phyloP scores from a whole-genome alignment of 768 basidiomycete species.

The Tremella mesenterica region DNA sequence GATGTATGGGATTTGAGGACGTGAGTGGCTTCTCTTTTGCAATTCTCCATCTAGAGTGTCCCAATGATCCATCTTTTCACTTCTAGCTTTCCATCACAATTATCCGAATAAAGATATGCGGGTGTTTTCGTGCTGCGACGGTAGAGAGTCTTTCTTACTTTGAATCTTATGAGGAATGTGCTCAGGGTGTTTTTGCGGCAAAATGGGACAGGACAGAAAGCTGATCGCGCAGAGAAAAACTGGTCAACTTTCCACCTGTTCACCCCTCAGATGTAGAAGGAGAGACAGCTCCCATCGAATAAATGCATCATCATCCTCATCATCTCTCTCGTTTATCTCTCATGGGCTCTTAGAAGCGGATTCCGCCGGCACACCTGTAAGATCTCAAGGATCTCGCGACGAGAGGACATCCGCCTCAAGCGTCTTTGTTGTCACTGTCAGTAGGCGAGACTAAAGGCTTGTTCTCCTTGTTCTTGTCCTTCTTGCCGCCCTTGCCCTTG shows the following conservation, averaged over 20 bases:
- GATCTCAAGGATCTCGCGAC: too few relatives aligned
- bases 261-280: constrained; percentile 12
- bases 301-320: background rate
- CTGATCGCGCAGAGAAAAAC: constrained; percentile 45
- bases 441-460: too few relatives aligned
- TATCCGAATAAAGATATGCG: background rate
- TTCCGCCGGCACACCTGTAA: too few relatives aligned
- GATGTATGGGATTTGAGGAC: constrained; percentile 84
- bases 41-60: background rate
- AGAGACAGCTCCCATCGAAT: constrained; percentile 9
- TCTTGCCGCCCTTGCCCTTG: too few relatives aligned
- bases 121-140: too few relatives aligned
- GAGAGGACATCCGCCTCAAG: too few relatives aligned
- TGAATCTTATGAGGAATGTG: too few relatives aligned
- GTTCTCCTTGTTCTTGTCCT: too few relatives aligned
- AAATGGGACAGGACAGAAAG: background rate
- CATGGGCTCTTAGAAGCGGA: background rate
- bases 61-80: background rate
- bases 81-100: background rate
- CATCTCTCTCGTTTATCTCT: background rate
- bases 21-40: constrained; percentile 50
- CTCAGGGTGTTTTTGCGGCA: too few relatives aligned
- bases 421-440: too few relatives aligned
- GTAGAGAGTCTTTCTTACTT: too few relatives aligned
- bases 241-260: constrained; percentile 50